Evolutionary conservation across 208 protist species (phyloP), one percentile per base, ranked within the genome.

Genomic region (Leishmania tarentolae): DNA sequence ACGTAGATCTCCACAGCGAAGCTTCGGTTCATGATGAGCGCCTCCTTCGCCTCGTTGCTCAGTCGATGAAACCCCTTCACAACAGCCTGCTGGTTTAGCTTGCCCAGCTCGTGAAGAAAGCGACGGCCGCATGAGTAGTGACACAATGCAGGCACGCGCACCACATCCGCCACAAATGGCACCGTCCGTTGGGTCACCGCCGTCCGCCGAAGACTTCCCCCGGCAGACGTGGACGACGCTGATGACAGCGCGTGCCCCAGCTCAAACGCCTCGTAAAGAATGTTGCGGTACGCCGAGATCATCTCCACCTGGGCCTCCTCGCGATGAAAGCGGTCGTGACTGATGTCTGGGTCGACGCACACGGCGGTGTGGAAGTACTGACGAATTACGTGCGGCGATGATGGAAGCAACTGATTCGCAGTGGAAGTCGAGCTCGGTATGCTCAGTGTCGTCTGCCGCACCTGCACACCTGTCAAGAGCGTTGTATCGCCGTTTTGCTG

Each of bases 241-340:
- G 24, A 42, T 24, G 46, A 24, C 31, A 13, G 24, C 15, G 73
- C 35, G 35, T 37, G 74, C 11, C 80, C 83, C 44, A 96, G 28
- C 81, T 97, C 93, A 17, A 79, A 85, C 5, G 91, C 91, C 76
- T 97, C 94, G 69, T 93, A 96, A 19, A 97, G 78, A 52, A 97
- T 88, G 75, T 97, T 97, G 63, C 94, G 92, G 73, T 96, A 97
- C 19, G 88, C 92, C 28, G 91, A 87, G 50, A 96, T 97, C 89
- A 97, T 86, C 87, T 97, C 93, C 66, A 96, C 94, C 87, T 97
- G 91, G 35, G 93, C 94, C 88, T 97, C 94, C 78, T 95, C 92
- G 9, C 93, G 89, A 19, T 87, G 91, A 76, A 90, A 95, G 63
- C 85, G 91, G 13, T 85, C 83, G 70, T 91, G 78, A 74, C 92